These are phyloP conservation scores for Musa troglodytarum DNA, from an alignment of 176 grass and related monocot species.

Conservation along the genomic window DNA sequence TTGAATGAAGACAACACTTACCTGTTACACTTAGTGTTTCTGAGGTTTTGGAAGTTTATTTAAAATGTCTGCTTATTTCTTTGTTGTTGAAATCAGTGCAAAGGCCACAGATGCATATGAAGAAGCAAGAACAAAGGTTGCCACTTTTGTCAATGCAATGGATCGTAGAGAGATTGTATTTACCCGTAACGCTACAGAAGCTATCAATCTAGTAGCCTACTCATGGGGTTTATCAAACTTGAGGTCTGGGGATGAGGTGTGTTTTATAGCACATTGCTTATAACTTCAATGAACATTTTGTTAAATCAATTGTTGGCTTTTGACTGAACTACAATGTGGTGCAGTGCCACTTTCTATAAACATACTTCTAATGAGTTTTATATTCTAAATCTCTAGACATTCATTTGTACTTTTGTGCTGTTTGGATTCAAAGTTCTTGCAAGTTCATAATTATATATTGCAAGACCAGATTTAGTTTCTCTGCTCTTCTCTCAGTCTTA, in stretches of 20 bases:
- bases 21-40: neutral
- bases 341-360: neutral
- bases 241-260: slow-evolving; percentile 77
- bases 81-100: slow-evolving; percentile 32
- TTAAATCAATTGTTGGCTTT: neutral
- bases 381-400: neutral
- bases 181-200: slow-evolving; percentile 95
- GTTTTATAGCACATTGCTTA: slow-evolving; percentile 2
- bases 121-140: slow-evolving; percentile 85
- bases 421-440: no score
- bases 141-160: slow-evolving; percentile 71
- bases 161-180: slow-evolving; percentile 87
- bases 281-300: slow-evolving; percentile 2
- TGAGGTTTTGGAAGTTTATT: neutral
- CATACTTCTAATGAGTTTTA: neutral
- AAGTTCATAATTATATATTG: no score
- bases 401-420: neutral
- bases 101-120: slow-evolving; percentile 93
- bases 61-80: neutral
- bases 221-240: slow-evolving; percentile 86
- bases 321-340: no score
- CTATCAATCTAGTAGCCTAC: slow-evolving; percentile 95
- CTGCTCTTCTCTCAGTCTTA: neutral
- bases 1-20: neutral
- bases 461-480: no score